Conservation (phyloP, 805 yeast genomes). For the Schizosaccharomyces cryophilus region DNA sequence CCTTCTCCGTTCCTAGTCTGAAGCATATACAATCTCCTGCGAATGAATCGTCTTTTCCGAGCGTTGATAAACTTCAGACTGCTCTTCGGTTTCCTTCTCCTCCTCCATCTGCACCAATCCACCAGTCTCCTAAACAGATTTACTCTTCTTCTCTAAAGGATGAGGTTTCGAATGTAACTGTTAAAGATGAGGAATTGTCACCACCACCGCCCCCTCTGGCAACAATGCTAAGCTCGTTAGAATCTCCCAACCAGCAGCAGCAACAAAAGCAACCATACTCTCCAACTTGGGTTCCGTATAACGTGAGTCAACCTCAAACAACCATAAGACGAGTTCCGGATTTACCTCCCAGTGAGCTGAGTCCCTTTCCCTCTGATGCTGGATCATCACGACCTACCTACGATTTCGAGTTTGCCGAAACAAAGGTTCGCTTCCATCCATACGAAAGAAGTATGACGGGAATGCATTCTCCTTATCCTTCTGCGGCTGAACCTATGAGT, state of each 20-base stretch:
- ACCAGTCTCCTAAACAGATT: background rate
- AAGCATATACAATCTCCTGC: background rate
- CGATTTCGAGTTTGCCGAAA: too few species aligned
- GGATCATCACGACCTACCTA: too few species aligned
- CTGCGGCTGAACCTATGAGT: too few species aligned
- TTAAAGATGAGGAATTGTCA: background rate
- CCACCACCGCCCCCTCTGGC: too few species aligned
- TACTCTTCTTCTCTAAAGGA: background rate
- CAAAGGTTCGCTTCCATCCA: too few species aligned
- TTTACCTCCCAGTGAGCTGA: background rate
- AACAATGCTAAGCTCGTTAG: too few species aligned
- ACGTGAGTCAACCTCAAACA: too few species aligned
- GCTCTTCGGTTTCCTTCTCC: background rate
- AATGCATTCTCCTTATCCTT: too few species aligned
- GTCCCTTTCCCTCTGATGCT: too few species aligned
- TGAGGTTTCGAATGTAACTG: background rate
- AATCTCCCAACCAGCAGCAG: background rate
- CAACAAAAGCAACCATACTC: background rate
- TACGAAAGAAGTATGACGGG: too few species aligned
- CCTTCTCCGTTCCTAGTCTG: background rate
- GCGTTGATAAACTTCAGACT: background rate
- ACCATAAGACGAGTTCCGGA: background rate
- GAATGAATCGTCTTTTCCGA: background rate
- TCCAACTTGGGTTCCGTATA: background rate
- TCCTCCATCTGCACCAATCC: background rate